phyloP scores from a whole-genome alignment of 2,329 filamentous ascomycete species.

The Claviceps capensis region DNA sequence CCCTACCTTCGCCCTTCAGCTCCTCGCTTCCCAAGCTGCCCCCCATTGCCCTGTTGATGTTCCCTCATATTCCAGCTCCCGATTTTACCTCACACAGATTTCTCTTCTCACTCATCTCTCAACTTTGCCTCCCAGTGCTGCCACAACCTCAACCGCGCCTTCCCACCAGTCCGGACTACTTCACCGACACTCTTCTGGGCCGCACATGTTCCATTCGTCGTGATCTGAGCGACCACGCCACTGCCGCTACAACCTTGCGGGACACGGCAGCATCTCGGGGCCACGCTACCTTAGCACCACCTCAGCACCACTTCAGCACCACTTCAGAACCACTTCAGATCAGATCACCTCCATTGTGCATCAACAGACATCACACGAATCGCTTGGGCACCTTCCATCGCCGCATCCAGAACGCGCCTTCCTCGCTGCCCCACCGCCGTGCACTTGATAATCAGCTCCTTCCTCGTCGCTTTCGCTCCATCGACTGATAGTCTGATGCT shows the following conservation, averaged over 20 bases:
- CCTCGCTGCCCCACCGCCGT: background rate
- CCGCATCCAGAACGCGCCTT: background rate
- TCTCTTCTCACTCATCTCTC: background rate
- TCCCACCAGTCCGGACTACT: background rate
- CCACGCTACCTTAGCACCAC: background rate
- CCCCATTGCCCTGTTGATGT: background rate
- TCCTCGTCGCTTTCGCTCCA: background rate
- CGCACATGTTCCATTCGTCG: conserved; percentile 1
- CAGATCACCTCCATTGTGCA: background rate
- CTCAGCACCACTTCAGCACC: background rate
- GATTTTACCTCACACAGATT: background rate
- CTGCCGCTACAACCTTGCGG: background rate
- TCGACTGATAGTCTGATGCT: too few relatives aligned
- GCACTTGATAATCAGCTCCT: background rate
- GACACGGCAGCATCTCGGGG: conserved; percentile 1
- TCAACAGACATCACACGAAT: background rate
- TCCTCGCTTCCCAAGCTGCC: background rate
- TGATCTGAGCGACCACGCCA: background rate
- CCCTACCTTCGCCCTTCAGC: background rate
- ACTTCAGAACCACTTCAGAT: background rate
- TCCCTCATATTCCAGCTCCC: background rate
- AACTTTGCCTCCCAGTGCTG: background rate
- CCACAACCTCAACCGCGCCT: background rate
- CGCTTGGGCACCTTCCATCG: background rate
- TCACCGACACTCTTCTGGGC: background rate